These are phyloP conservation scores for Apiotrichum domesticum DNA, from an alignment of 1,284 basidiomycete genomes.

Conservation along the genomic window DNA sequence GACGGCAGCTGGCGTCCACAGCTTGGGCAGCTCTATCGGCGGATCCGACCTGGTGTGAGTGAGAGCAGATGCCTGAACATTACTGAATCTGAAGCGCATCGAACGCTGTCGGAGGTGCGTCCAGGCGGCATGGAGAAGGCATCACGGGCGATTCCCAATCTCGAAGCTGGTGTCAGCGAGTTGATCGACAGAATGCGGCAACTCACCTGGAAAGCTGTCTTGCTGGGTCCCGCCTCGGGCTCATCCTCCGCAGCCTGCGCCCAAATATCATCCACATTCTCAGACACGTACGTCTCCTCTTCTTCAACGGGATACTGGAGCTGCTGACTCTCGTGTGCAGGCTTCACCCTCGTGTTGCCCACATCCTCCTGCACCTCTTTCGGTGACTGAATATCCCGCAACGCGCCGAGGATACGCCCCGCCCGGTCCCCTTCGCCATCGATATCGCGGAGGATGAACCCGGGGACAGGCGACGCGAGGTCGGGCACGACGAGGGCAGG, in stretches of 20 bases:
- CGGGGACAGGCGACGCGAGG: neutral
- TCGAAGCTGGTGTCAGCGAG: conserved; percentile 1
- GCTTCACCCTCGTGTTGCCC: neutral
- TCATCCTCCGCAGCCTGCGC: neutral
- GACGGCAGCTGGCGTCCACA: conserved; percentile 4
- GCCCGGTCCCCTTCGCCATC: neutral
- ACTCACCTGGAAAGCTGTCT: conserved; percentile 16
- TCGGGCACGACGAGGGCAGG: neutral
- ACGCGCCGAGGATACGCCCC: neutral
- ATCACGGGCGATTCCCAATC: conserved; percentile 1
- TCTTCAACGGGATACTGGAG: no score
- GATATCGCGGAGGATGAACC: neutral
- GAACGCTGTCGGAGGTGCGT: conserved; percentile 12
- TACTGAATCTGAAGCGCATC: conserved; percentile 11
- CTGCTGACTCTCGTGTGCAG: no score
- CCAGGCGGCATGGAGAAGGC: neutral
- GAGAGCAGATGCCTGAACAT: no score
- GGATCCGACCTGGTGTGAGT: conserved; percentile 15
- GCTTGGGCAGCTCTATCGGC: conserved; percentile 14
- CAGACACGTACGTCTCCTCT: neutral
- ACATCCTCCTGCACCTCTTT: no score
- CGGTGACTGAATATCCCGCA: neutral
- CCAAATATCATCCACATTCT: neutral
- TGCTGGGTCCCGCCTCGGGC: neutral
- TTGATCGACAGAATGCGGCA: no score